These are phyloP conservation scores for Tetrahymena thermophila DNA, from an alignment of 73 alveolate species.

Conservation along the genomic window DNA sequence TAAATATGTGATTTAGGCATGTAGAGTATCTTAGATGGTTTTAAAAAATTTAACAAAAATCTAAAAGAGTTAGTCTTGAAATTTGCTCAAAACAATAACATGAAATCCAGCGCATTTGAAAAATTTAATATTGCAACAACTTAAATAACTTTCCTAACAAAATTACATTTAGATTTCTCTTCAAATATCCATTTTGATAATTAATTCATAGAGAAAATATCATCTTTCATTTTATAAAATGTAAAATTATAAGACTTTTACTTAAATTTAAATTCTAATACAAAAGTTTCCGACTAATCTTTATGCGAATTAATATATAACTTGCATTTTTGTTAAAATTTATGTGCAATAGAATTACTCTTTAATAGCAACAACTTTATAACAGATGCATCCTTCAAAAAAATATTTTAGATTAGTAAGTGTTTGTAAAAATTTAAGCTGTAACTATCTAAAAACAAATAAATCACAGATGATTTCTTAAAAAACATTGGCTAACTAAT, in stretches of 20 bases:
- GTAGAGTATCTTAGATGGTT: not conserved
- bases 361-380: not conserved
- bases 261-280: not conserved
- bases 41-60: not conserved
- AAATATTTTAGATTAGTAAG: not conserved
- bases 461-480: not conserved
- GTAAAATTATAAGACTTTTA: not conserved
- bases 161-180: not conserved
- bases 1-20: not conserved
- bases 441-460: not conserved
- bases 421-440: not conserved
- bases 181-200: not conserved
- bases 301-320: not conserved
- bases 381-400: not conserved
- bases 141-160: not conserved
- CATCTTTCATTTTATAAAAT: not conserved
- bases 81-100: not conserved
- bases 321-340: not conserved
- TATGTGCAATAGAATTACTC: not conserved
- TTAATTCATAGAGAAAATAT: not conserved
- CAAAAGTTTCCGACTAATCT: not conserved
- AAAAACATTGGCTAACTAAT: not conserved
- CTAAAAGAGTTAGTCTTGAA: not conserved
- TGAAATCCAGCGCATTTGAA: not conserved
- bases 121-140: not conserved